A percentile compares a stretch with the other conserved stretches of the same genome.
Evolutionary conservation across 345 rosid genomes (phyloP).

Genomic region (Brassica nigra): DNA sequence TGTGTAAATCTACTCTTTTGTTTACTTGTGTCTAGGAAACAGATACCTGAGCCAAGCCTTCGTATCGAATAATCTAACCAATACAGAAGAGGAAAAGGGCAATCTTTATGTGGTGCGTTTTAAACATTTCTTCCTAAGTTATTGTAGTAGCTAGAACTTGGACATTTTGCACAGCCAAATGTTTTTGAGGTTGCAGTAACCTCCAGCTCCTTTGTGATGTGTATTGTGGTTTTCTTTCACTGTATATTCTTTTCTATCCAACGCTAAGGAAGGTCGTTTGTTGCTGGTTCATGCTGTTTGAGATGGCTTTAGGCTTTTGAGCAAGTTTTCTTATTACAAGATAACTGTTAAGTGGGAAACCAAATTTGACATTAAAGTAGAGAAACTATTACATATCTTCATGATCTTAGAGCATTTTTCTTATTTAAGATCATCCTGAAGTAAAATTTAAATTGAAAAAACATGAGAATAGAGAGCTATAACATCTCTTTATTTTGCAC

Average conservation of each 20-base stretch:
- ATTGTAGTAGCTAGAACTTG: slow-evolving; percentile 8
- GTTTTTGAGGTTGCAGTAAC: neutral
- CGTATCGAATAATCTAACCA: neutral
- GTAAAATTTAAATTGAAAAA: neutral
- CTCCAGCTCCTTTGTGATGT: no score
- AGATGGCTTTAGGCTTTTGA: neutral
- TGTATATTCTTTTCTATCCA: neutral
- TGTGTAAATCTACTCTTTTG: neutral
- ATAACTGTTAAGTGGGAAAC: slow-evolving; percentile 34
- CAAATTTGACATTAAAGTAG: neutral
- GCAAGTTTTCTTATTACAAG: neutral
- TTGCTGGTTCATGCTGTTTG: slow-evolving; percentile 3
- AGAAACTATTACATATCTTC: slow-evolving; percentile 17
- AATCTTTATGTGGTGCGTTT: neutral
- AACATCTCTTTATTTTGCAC: slow-evolving; percentile 13
- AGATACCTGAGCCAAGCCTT: neutral
- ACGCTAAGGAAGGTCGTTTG: slow-evolving; percentile 2
- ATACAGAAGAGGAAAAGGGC: neutral
- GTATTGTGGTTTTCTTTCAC: neutral
- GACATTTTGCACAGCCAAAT: neutral
- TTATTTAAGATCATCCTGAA: neutral
- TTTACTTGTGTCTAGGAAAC: neutral
- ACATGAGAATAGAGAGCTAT: slow-evolving; percentile 3
- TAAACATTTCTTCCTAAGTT: neutral
- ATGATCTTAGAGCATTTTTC: neutral